Conservation (phyloP, 2,329 filamentous ascomycete species). For the Ophiostoma himal-ulmi region DNA sequence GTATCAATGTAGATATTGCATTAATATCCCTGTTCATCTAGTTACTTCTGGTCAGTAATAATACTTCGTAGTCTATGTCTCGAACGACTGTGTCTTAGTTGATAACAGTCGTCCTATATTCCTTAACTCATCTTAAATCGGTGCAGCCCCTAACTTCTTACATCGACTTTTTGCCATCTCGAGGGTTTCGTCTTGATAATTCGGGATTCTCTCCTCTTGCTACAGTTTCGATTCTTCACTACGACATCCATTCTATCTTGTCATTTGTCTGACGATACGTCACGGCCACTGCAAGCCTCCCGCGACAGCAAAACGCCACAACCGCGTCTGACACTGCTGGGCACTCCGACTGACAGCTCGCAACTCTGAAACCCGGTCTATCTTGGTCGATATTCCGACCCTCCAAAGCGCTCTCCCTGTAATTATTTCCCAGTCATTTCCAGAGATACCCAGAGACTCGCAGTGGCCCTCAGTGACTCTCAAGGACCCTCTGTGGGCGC, state of each 20-base stretch:
- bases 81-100: neutral
- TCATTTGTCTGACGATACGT: neutral
- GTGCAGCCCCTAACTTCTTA: neutral
- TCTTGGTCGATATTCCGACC: neutral
- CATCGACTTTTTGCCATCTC: neutral
- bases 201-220: neutral
- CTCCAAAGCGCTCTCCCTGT: neutral
- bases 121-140: neutral
- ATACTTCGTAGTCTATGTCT: neutral
- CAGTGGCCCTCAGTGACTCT: neutral
- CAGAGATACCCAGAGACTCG: neutral
- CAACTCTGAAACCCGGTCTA: neutral
- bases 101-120: slow-evolving; percentile 6
- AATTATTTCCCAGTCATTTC: neutral
- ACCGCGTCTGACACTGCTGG: neutral
- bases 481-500: neutral
- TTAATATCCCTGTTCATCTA: neutral
- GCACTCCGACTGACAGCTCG: neutral
- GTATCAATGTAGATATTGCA: neutral
- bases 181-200: neutral
- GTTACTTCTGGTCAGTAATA: neutral
- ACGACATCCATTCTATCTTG: neutral
- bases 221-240: neutral
- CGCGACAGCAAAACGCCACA: neutral
- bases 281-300: neutral